phyloP scores from a whole-genome alignment of 306 rosid genomes.

The Rosa rugosa region DNA sequence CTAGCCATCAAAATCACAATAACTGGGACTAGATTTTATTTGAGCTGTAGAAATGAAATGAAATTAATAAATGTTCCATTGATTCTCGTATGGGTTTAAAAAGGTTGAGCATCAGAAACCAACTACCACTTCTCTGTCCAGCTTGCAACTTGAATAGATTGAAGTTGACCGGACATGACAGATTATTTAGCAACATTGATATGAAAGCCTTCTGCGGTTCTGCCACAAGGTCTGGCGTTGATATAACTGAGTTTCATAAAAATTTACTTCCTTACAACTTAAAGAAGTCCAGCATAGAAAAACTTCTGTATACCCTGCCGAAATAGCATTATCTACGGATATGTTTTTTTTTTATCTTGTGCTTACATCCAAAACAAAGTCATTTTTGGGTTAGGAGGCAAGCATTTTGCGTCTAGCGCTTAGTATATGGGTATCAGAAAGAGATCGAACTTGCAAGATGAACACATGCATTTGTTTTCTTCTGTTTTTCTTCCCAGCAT shows the following conservation, averaged over 20 bases:
- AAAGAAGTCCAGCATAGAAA: background rate
- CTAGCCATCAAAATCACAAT: background rate
- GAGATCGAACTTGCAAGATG: background rate
- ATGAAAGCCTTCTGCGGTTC: background rate
- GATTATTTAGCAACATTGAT: background rate
- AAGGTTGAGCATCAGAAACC: background rate
- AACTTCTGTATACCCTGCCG: background rate
- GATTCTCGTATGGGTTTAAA: conserved; percentile 7
- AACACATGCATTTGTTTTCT: background rate
- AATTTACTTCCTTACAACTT: background rate
- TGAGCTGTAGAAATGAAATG: background rate
- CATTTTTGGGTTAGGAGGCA: background rate
- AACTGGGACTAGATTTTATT: background rate
- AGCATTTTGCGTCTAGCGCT: background rate
- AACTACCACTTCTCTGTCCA: conserved; percentile 6
- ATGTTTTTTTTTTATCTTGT: background rate
- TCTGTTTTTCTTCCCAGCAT: background rate
- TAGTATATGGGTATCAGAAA: background rate
- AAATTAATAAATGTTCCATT: background rate
- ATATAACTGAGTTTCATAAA: background rate
- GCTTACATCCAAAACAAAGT: background rate
- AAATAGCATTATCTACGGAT: background rate
- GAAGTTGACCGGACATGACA: conserved; percentile 9
- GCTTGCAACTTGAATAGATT: conserved; percentile 17
- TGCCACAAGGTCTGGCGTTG: background rate